A percentile compares a stretch with the other conserved stretches of the same genome.
phyloP scores from a whole-genome alignment of 305 asterid species.

The Petunia hybrid region DNA sequence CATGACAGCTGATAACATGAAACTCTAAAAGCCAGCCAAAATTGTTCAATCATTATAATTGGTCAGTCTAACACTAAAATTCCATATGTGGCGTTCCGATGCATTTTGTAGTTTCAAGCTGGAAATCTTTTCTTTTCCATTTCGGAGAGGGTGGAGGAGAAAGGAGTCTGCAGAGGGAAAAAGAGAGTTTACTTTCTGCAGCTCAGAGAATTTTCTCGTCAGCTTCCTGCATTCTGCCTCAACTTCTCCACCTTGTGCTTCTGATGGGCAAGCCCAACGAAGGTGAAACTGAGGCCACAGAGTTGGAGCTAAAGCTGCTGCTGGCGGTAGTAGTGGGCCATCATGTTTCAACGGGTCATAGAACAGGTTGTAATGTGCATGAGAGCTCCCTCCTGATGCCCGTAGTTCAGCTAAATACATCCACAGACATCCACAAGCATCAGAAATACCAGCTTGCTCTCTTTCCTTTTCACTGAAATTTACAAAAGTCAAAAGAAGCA shows the following conservation, averaged over 20 bases:
- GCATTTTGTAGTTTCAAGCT: conserved; percentile 16
- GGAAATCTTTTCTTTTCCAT: conserved; percentile 23
- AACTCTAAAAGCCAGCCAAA: conserved; percentile 21
- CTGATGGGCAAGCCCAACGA: conserved; percentile 96
- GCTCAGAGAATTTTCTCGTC: conserved; percentile 63
- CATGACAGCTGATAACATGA: conserved; percentile 6
- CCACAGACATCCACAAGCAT: conserved; percentile 94
- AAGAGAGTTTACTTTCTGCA: conserved; percentile 68
- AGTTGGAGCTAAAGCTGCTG: conserved; percentile 99
- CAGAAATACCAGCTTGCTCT: conserved; percentile 85
- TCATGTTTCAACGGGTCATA: conserved; percentile 76
- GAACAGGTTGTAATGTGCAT: conserved; percentile 82
- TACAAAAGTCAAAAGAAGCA: conserved; percentile 13
- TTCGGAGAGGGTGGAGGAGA: not conserved
- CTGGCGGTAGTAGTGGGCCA: conserved; percentile 85
- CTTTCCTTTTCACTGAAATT: conserved; percentile 89
- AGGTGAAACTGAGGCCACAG: conserved; percentile 99
- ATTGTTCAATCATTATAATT: conserved; percentile 5
- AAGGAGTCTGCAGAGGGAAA: conserved; percentile 14
- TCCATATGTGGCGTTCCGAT: not conserved
- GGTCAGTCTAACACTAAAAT: conserved; percentile 11
- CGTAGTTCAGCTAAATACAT: conserved; percentile 78
- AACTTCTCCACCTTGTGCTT: conserved; percentile 89
- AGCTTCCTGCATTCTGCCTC: conserved; percentile 85
- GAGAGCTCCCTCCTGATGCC: conserved; percentile 76